phyloP scores from a whole-genome alignment of 768 basidiomycete genomes.

The Candolleomyces efflorescens region DNA sequence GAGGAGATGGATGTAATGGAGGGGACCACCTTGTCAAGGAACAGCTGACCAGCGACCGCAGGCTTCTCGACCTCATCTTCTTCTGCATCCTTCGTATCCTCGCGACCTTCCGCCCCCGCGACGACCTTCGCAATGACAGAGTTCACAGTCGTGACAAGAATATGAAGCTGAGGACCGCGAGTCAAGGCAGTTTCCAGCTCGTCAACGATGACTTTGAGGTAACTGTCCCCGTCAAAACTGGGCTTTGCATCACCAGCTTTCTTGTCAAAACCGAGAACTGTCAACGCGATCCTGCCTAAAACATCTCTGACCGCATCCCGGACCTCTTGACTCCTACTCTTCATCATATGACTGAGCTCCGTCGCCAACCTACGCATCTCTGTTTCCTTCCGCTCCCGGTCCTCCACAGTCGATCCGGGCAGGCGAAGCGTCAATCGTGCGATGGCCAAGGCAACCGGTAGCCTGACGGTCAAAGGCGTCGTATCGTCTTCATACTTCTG shows the following conservation, averaged over 20 bases:
- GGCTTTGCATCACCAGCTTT: not conserved
- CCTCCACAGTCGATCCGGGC: conserved; percentile 55
- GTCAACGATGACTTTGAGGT: conserved; percentile 67
- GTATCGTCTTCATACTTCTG: conserved; percentile 52
- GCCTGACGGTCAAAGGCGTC: conserved; percentile 45
- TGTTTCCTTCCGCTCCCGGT: conserved; percentile 26
- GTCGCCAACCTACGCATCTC: conserved; percentile 51
- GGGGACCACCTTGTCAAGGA: conserved; percentile 7
- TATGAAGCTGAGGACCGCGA: conserved; percentile 92
- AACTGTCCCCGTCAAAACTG: conserved; percentile 20
- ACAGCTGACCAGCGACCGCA: not conserved
- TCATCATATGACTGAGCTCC: conserved; percentile 81
- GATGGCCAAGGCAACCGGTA: conserved; percentile 86
- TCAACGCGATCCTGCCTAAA: conserved; percentile 8
- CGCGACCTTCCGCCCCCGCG: conserved; percentile 24
- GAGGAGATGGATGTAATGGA: conserved; percentile 5
- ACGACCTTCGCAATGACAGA: conserved; percentile 81
- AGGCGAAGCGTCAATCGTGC: conserved; percentile 80
- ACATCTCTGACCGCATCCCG: conserved; percentile 76
- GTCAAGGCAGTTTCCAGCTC: conserved; percentile 82
- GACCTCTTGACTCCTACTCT: conserved; percentile 92
- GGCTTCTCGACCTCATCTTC: not conserved
- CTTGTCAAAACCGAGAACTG: conserved; percentile 2
- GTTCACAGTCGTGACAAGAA: conserved; percentile 82
- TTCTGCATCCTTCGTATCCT: not conserved